Base-by-base conservation (phyloP, 1,139 yeast genomes). In the Sporopachydermia cereana region DNA sequence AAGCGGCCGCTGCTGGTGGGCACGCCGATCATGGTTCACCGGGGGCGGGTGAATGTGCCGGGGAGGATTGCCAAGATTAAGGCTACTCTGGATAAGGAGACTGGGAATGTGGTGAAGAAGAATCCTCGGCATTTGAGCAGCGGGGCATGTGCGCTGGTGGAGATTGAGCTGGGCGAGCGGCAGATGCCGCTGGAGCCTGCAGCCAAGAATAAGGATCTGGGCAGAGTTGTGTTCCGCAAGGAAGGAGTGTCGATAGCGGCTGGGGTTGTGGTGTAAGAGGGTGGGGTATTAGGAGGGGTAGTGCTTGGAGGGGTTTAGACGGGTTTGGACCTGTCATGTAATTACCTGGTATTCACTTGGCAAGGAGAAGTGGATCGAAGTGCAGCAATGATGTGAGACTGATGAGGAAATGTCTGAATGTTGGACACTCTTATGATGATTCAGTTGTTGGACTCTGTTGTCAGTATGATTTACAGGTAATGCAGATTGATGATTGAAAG, bases 181-280 rank as follows among this genome's bases (percentile, higher is more conserved):
- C 65, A 72, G 36, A 61, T 82, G 34, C 94, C 95, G 1, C 57
- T 85, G 44, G 70, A 86, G 25, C 68, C 71, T 21, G 81, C 72
- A 54, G 64, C 64, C 12, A 76, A 79, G 43, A 78, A 79, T 57
- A 72, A 71, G 53, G 76, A 76, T 36, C 65, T 91, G 43, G 95
- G 96, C 2, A 72, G 96, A 54, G 68, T 91, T 22, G 91, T 93
- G 4, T 63, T 91, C 42, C 77, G 98, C 57, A 77, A 82, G 54
- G 95, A 85, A 54, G 96, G 97, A 2, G 58, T 69, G 24, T 86
- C 96, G 0, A 74, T 91, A 43, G 97, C 95, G 7, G 96, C 96
- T 0, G 97, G 97, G 24, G 70, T 69, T 2, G 78, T 80, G 36
- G 46, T 58, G 18, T 61, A 61, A 30, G 29, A 14, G n/a, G 29